Conservation (phyloP, 176 grass and related monocot genomes). For the Lolium rigidum region DNA sequence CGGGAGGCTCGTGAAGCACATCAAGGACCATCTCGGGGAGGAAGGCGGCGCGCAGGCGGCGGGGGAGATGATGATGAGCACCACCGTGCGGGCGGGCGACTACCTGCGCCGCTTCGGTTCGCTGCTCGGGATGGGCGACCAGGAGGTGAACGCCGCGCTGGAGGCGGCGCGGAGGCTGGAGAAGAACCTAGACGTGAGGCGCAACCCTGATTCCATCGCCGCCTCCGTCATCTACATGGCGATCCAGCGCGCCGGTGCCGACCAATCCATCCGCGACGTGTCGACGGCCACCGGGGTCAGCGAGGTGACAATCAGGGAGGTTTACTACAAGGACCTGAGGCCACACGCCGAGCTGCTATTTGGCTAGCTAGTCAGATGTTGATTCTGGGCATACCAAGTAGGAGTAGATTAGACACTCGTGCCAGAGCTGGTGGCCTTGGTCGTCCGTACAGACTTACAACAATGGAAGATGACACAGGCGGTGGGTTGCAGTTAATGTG, state of each 20-base stretch:
- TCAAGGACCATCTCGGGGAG: no score
- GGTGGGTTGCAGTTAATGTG: no score
- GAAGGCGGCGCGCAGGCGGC: no score
- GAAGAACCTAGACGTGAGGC: slow-evolving; percentile 42
- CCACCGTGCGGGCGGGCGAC: background rate
- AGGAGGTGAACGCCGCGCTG: background rate
- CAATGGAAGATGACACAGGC: no score
- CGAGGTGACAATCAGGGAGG: slow-evolving; percentile 40
- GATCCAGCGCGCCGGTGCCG: background rate
- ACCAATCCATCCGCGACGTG: slow-evolving; percentile 28
- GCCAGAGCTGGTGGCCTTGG: no score
- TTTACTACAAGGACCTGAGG: slow-evolving; percentile 28
- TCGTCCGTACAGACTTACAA: no score
- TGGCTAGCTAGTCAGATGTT: background rate
- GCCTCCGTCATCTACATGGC: slow-evolving; percentile 50
- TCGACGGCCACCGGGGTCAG: slow-evolving; percentile 41
- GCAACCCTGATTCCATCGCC: slow-evolving; percentile 42
- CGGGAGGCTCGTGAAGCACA: slow-evolving; percentile 3
- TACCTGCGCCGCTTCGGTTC: slow-evolving; percentile 39
- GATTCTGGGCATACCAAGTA: no score
- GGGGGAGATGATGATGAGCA: no score
- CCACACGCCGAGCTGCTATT: slow-evolving; percentile 34
- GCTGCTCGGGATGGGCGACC: no score
- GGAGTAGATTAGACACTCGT: no score
- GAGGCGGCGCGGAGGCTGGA: slow-evolving; percentile 38